phyloP scores from a whole-genome alignment of 768 basidiomycete genomes.

The Leccinum truebloodii region DNA sequence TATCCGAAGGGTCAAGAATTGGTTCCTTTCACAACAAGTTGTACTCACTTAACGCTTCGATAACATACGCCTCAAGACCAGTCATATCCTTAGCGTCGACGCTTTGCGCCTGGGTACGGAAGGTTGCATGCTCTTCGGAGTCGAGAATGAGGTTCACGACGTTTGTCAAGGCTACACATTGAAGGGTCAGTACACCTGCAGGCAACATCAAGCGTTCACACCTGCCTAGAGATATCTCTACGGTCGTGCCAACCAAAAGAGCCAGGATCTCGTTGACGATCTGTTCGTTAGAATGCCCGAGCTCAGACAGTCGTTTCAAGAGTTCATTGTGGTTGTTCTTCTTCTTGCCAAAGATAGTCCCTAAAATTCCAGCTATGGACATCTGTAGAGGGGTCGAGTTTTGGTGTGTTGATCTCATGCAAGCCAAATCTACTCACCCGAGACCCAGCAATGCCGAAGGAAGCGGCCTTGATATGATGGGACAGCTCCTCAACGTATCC shows the following conservation, averaged over 20 bases:
- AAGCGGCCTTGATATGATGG: conserved; percentile 52
- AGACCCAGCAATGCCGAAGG: conserved; percentile 44
- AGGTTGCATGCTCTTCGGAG: conserved; percentile 40
- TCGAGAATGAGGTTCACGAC: conserved; percentile 65
- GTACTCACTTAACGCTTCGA: conserved; percentile 69
- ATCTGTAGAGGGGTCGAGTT: conserved; percentile 20
- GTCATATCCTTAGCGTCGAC: conserved; percentile 37
- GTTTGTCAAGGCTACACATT: conserved; percentile 57
- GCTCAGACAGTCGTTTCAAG: conserved; percentile 54
- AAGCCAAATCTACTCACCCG: conserved; percentile 37
- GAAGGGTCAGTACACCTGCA: neutral
- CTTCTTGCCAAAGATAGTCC: conserved; percentile 50
- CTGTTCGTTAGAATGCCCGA: conserved; percentile 58
- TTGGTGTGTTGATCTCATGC: neutral
- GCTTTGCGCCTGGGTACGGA: conserved; percentile 37
- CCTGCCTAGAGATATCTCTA: conserved; percentile 70
- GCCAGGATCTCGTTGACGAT: conserved; percentile 72
- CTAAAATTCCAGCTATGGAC: conserved; percentile 43
- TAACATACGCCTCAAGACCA: conserved; percentile 54
- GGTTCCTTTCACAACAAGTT: neutral
- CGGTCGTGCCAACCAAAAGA: conserved; percentile 63
- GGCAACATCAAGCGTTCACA: neutral
- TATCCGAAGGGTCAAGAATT: conserved; percentile 28
- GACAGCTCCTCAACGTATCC: conserved; percentile 55
- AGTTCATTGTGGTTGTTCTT: conserved; percentile 46